Conservation (phyloP, 345 rosid species). For the Aquilaria sinensis region DNA sequence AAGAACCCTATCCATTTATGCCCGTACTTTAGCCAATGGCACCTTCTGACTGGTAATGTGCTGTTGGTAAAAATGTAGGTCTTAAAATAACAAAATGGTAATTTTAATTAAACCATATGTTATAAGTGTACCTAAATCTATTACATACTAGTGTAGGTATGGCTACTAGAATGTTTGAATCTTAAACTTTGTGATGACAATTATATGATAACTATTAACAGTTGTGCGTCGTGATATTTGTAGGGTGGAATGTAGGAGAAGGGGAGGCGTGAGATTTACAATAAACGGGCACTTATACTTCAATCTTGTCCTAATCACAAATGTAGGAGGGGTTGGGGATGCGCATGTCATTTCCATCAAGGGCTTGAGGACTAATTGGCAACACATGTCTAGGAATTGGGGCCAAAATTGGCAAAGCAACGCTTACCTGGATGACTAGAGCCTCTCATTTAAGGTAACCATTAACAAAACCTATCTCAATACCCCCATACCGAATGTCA, state of each 20-base stretch:
- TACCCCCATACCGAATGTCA: conserved; percentile 32
- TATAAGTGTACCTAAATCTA: too few relatives aligned
- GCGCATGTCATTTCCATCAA: conserved; percentile 37
- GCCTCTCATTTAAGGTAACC: conserved; percentile 44
- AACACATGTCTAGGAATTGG: conserved; percentile 53
- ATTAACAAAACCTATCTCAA: conserved; percentile 36
- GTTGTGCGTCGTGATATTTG: neutral
- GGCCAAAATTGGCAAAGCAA: conserved; percentile 69
- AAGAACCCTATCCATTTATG: too few relatives aligned
- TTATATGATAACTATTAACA: too few relatives aligned
- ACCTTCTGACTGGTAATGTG: too few relatives aligned
- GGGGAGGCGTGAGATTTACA: conserved; percentile 50
- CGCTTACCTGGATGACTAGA: conserved; percentile 34
- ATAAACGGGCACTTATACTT: conserved; percentile 55
- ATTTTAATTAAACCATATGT: too few relatives aligned
- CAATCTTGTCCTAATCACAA: conserved; percentile 49
- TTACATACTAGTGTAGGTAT: too few relatives aligned
- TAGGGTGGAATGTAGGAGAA: conserved; percentile 53
- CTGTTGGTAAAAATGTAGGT: too few relatives aligned
- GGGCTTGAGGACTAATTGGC: conserved; percentile 49
- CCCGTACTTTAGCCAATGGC: too few relatives aligned
- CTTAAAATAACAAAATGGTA: too few relatives aligned
- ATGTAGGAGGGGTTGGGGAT: conserved; percentile 59
- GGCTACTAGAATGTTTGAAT: too few relatives aligned
- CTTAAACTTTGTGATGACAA: too few relatives aligned